Conservation (phyloP, 495 filamentous ascomycete species). For the Lasiosphaeria ovina region DNA sequence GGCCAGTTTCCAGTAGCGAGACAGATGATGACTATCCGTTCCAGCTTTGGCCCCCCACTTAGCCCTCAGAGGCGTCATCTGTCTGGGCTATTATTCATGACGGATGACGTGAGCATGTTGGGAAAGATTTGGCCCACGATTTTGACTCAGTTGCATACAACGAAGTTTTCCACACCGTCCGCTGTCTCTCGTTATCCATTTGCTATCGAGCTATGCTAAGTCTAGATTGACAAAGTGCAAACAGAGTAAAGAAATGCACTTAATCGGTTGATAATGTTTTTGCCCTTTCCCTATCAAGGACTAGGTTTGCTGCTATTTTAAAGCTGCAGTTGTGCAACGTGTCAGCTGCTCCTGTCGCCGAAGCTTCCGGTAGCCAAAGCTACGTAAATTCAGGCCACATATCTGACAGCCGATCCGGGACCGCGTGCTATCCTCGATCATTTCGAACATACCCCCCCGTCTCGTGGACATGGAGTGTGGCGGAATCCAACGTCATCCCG, state of each 20-base stretch:
- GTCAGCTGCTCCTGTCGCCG: neutral
- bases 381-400: neutral
- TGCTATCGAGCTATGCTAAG: neutral
- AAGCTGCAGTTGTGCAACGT: neutral
- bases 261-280: neutral
- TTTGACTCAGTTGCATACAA: neutral
- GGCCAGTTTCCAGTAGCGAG: neutral
- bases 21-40: neutral
- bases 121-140: neutral
- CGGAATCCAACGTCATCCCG: neutral
- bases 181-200: neutral
- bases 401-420: neutral
- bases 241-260: neutral
- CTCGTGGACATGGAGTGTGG: neutral
- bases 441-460: neutral
- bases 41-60: neutral
- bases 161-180: neutral
- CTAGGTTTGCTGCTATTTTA: neutral
- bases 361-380: neutral
- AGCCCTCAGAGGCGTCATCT: neutral
- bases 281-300: neutral
- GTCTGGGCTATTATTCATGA: slow-evolving; percentile 1
- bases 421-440: neutral
- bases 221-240: neutral
- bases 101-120: neutral